Evolutionary conservation across 805 yeast genomes (phyloP).

Genomic region (Teunomyces gatunensis): DNA sequence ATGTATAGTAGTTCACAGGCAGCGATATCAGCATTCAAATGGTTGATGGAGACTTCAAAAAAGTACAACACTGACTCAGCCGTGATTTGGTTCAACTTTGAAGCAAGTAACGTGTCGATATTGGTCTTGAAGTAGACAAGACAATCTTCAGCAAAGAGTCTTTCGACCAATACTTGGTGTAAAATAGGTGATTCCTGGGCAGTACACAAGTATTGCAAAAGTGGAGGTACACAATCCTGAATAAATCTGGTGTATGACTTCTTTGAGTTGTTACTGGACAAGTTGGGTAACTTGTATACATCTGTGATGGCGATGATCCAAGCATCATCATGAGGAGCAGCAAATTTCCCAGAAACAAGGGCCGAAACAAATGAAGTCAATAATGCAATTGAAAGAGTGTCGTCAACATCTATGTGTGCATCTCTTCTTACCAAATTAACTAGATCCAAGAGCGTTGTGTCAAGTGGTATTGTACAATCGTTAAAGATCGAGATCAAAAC

Average conservation of each 20-base stretch:
- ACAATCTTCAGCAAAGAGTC: constrained; percentile 14
- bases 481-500: constrained; percentile 12
- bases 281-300: constrained; percentile 23
- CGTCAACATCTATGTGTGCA: constrained; percentile 34
- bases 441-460: constrained; percentile 14
- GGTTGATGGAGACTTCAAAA: constrained; percentile 28
- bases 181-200: neutral
- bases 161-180: constrained; percentile 6
- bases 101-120: constrained; percentile 23
- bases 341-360: constrained; percentile 4
- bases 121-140: constrained; percentile 23
- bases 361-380: constrained; percentile 11
- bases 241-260: constrained; percentile 28
- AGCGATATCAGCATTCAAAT: constrained; percentile 26
- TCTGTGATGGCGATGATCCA: constrained; percentile 27
- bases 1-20: constrained; percentile 50
- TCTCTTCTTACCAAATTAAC: constrained; percentile 17
- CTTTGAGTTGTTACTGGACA: constrained; percentile 26
- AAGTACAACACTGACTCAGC: constrained; percentile 13
- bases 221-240: constrained; percentile 13
- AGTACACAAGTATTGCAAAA: neutral
- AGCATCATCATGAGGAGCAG: neutral
- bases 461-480: neutral
- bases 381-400: constrained; percentile 24
- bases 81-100: constrained; percentile 14